These are phyloP conservation scores for Leucocoprinus birnbaumii DNA, from an alignment of 768 basidiomycete species.

Conservation along the genomic window DNA sequence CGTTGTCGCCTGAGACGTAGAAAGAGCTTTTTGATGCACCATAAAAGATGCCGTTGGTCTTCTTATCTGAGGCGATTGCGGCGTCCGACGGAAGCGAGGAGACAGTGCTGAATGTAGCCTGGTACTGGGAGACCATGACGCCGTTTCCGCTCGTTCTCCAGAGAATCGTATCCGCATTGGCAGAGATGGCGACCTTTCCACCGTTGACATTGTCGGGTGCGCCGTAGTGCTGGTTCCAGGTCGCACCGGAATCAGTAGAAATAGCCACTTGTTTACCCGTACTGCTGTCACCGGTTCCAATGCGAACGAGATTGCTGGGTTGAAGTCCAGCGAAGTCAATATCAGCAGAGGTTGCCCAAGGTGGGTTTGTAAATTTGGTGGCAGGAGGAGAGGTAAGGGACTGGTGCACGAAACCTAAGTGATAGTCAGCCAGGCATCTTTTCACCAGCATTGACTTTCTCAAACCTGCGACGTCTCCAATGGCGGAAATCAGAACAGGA, in stretches of 20 bases:
- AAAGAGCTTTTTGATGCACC: slow-evolving; percentile 52
- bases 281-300: slow-evolving; percentile 48
- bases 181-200: slow-evolving; percentile 46
- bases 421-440: not conserved
- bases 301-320: slow-evolving; percentile 46
- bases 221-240: slow-evolving; percentile 57
- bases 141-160: slow-evolving; percentile 51
- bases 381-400: slow-evolving; percentile 38
- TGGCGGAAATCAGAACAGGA: slow-evolving; percentile 51
- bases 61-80: slow-evolving; percentile 63
- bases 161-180: slow-evolving; percentile 53
- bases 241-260: slow-evolving; percentile 49
- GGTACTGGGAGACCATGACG: slow-evolving; percentile 50
- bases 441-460: not conserved
- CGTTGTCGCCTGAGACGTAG: slow-evolving; percentile 59
- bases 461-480: slow-evolving; percentile 53
- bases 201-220: slow-evolving; percentile 46
- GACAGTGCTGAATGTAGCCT: slow-evolving; percentile 46
- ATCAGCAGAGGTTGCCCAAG: slow-evolving; percentile 43
- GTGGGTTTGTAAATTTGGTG: slow-evolving; percentile 39
- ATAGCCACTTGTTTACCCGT: slow-evolving; percentile 54
- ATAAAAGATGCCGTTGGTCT: slow-evolving; percentile 54
- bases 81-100: slow-evolving; percentile 48
- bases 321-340: slow-evolving; percentile 54
- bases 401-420: slow-evolving; percentile 45